Conservation (phyloP, 2,329 filamentous ascomycete species). For the Botrytis byssoidea region DNA sequence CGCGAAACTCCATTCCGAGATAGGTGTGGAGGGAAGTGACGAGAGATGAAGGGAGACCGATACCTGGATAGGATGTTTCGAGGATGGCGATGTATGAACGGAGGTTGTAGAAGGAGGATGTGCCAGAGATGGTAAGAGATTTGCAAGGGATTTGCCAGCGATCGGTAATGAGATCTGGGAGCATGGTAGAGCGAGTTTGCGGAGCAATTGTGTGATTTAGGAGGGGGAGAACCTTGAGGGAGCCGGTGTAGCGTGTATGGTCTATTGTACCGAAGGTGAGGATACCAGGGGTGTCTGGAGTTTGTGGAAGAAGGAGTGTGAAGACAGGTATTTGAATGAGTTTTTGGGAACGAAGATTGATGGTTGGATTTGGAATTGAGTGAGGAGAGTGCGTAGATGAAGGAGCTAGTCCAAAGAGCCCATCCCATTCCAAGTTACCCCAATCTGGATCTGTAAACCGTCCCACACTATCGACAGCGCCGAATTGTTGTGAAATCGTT, state of each 20-base stretch:
- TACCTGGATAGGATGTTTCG: conserved; percentile 6
- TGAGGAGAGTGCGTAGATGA: not conserved
- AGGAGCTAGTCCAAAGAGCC: conserved; percentile 6
- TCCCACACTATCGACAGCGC: not conserved
- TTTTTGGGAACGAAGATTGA: not conserved
- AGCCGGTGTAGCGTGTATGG: not conserved
- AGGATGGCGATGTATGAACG: conserved; percentile 1
- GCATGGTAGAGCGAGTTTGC: not conserved
- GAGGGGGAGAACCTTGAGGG: conserved; percentile 1
- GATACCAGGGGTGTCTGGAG: not conserved
- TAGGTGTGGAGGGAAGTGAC: conserved; percentile 6
- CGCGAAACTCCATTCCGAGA: not conserved
- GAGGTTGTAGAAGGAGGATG: not conserved
- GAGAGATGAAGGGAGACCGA: conserved; percentile 1
- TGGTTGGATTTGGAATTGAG: not conserved
- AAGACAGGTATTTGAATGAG: not conserved
- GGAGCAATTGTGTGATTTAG: not conserved
- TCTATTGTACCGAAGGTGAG: conserved; percentile 12
- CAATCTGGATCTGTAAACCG: conserved; percentile 11
- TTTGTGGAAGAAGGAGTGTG: conserved; percentile 11
- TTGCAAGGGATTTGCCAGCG: conserved; percentile 8
- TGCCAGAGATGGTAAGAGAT: conserved; percentile 7
- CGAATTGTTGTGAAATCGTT: conserved; percentile 6
- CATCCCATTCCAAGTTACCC: conserved; percentile 19
- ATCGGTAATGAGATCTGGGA: not conserved